Conservation (phyloP, 768 basidiomycete species). For the Scleroderma bovista region DNA sequence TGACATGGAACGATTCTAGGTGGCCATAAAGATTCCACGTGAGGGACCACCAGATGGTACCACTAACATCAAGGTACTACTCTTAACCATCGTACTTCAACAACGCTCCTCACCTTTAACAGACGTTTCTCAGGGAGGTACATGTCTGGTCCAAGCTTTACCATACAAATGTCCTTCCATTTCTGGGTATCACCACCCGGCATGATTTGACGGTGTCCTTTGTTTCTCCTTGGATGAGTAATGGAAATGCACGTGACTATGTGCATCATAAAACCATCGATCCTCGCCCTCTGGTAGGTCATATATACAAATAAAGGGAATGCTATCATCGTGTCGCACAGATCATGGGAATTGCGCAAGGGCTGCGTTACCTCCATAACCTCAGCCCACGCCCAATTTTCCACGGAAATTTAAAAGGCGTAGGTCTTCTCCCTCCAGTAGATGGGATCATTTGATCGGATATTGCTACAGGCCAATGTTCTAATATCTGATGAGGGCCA, state of each 20-base stretch:
- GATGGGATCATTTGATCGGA: not conserved
- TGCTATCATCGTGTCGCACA: not conserved
- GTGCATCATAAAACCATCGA: not conserved
- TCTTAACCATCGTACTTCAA: not conserved
- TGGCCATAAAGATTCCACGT: not conserved
- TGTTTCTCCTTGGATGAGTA: not conserved
- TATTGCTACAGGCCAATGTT: not conserved
- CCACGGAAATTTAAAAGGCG: not conserved
- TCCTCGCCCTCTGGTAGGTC: not conserved
- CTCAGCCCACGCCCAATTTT: not conserved
- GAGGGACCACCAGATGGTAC: too few relatives aligned
- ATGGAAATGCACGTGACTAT: not conserved
- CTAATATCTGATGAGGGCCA: not conserved
- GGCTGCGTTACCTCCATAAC: not conserved
- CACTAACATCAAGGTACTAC: not conserved
- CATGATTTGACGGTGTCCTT: not conserved
- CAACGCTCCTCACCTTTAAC: not conserved
- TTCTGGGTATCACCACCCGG: constrained; percentile 6
- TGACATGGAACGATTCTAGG: not conserved
- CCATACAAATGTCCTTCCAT: constrained; percentile 14
- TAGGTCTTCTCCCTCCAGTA: not conserved
- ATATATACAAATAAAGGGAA: too few relatives aligned
- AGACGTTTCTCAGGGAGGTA: not conserved
- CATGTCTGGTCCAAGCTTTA: constrained; percentile 7
- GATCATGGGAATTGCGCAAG: not conserved